phyloP scores from a whole-genome alignment of 768 basidiomycete species.

The Suillus variegatus region DNA sequence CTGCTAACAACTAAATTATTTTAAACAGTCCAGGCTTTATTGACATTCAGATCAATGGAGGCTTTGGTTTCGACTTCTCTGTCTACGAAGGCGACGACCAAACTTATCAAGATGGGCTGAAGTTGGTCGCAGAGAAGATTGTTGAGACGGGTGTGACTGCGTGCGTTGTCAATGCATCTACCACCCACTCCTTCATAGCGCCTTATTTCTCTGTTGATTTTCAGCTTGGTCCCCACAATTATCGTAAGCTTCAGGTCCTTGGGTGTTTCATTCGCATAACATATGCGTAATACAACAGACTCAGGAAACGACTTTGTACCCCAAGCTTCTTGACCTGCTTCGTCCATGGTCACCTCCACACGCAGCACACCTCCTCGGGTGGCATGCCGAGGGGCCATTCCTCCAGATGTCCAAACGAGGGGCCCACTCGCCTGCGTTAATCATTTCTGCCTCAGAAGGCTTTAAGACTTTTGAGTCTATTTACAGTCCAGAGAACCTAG shows the following conservation, averaged over 20 bases:
- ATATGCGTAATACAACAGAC: constrained; percentile 47
- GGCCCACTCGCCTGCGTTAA: constrained; percentile 72
- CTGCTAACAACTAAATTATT: constrained; percentile 12
- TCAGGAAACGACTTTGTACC: constrained; percentile 74
- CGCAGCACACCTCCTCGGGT: constrained; percentile 80
- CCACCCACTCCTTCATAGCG: constrained; percentile 16
- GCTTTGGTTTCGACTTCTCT: constrained; percentile 86
- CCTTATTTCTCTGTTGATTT: constrained; percentile 26
- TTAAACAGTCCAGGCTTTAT: constrained; percentile 73
- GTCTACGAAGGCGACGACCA: constrained; percentile 74
- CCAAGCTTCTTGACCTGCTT: constrained; percentile 66
- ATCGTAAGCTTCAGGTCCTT: constrained; percentile 50
- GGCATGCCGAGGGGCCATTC: constrained; percentile 93
- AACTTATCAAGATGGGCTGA: constrained; percentile 66
- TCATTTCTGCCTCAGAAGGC: constrained; percentile 62
- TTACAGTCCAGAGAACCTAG: constrained; percentile 69
- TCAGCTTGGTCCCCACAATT: constrained; percentile 62
- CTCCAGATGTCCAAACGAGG: constrained; percentile 81
- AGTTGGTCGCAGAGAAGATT: constrained; percentile 71
- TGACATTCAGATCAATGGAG: constrained; percentile 91
- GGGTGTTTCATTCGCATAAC: background rate
- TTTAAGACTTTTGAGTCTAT: constrained; percentile 69
- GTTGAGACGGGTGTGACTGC: constrained; percentile 88
- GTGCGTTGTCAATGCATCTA: constrained; percentile 43
- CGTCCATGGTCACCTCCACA: constrained; percentile 62